Evolutionary conservation across 225 moss, liverwort and hornwort genomes (phyloP), one percentile per base, ranked within the genome.

Genomic region (Neckera pumila): DNA sequence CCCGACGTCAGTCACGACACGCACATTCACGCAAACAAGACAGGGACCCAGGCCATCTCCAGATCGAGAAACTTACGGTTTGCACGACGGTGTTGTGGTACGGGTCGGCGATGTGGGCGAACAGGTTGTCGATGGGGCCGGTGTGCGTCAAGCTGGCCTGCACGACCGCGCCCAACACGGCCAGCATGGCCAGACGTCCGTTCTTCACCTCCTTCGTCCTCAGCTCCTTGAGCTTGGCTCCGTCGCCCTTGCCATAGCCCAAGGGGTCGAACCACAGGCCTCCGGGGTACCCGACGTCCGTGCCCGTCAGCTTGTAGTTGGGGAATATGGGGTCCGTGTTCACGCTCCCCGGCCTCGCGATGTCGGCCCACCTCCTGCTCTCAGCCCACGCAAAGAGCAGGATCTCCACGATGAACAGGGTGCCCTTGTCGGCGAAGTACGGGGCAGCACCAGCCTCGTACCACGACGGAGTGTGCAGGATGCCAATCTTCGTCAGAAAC

Each of bases 141-240:
- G 91, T 90, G 90, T 92, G 91, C 5, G 98, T 98, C 86, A 94
- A 92, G 34, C 89, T 89, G 36, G 98, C 96, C 89, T 98, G 98
- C 87, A 98, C 96, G 83, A 87, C 51, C 8, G 98, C 98, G 25
- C 98, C 98, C 67, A 96, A 30, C 54, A 96, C 95, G 9, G 98
- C 96, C 79, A 98, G 10, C 98, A 98, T 98, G 61, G 98, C 98
- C 57, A 98, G 94, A 47, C 98, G 93, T 11, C 98, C 98, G 59
- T 98, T 98, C 93, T 98, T 98, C 40, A 98, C 91, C 92, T 98
- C 98, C 93, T 93, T 95, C 31, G 98, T 98, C 92, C 98, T 92
- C 92, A 98, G 84, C 61, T 98, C 98, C 96, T 97, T 98, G 19
- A 95, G 36, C 91, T 94, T 93, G 49, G 87, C 95, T 1, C 33